These are phyloP conservation scores for Carex kokanica DNA, from an alignment of 176 grass and related monocot genomes.

Conservation along the genomic window DNA sequence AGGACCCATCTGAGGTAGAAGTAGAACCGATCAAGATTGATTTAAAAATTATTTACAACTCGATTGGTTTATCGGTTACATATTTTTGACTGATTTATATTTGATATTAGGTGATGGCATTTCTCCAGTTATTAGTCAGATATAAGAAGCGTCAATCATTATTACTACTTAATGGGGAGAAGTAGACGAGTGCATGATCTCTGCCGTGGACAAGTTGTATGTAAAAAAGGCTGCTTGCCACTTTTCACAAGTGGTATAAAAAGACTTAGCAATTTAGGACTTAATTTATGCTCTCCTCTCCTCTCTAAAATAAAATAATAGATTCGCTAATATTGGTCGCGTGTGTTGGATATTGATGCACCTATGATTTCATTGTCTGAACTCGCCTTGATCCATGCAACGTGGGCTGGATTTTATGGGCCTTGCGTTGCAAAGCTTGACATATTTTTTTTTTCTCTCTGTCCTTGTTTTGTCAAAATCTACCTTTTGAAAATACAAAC, in stretches of 20 bases:
- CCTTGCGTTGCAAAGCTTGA: background rate
- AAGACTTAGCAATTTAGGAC: background rate
- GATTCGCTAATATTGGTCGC: background rate
- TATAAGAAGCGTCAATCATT: constrained; percentile 55
- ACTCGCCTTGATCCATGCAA: background rate
- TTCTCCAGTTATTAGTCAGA: constrained; percentile 64
- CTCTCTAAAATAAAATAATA: too few relatives aligned
- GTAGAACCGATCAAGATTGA: background rate
- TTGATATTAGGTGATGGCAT: constrained; percentile 57
- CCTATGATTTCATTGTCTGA: background rate
- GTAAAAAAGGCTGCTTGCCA: background rate
- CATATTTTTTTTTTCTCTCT: background rate
- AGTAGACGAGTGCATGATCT: background rate
- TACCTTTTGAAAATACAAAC: background rate
- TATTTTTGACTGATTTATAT: background rate
- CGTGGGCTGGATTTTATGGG: background rate
- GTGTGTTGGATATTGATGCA: background rate
- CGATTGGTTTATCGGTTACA: background rate
- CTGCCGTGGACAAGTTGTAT: background rate
- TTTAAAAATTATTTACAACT: background rate
- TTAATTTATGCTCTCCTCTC: background rate
- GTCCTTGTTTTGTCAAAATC: background rate
- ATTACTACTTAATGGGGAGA: constrained; percentile 8
- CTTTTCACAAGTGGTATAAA: background rate
- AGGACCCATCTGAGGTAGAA: constrained; percentile 75